A percentile compares a stretch with the other conserved stretches of the same genome.
These are phyloP conservation scores for Suillus sp. DNA, from an alignment of 768 basidiomycete genomes.

Conservation along the genomic window DNA sequence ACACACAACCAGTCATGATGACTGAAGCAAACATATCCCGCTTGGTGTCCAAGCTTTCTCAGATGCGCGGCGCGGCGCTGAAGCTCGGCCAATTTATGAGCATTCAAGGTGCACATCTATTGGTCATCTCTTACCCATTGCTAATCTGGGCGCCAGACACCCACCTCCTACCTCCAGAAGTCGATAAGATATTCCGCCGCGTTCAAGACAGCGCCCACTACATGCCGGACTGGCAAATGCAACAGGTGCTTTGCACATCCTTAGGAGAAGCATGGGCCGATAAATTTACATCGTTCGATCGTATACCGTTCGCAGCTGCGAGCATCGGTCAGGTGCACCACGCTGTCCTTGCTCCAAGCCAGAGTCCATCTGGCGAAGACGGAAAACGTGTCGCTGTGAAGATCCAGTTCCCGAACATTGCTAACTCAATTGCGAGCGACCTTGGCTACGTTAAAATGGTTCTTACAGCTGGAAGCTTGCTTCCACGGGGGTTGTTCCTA, in stretches of 20 bases:
- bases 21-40: constrained; percentile 89
- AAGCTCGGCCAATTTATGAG: constrained; percentile 98
- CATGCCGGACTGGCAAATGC: constrained; percentile 99
- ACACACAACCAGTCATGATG: constrained; percentile 67
- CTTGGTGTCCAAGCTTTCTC: constrained; percentile 87
- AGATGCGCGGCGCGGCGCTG: constrained; percentile 95
- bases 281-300: constrained; percentile 74
- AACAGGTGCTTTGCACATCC: constrained; percentile 76
- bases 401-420: constrained; percentile 94
- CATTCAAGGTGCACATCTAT: constrained; percentile 69
- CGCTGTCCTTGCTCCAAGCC: constrained; percentile 58
- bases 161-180: constrained; percentile 80
- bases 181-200: constrained; percentile 84
- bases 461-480: constrained; percentile 73
- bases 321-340: constrained; percentile 93
- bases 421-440: constrained; percentile 84
- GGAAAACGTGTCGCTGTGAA: constrained; percentile 73
- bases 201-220: constrained; percentile 97
- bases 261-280: constrained; percentile 76
- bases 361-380: constrained; percentile 55
- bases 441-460: constrained; percentile 83
- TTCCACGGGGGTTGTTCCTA: constrained; percentile 89
- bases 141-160: constrained; percentile 58
- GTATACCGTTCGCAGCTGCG: constrained; percentile 90
- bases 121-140: not conserved